Evolutionary conservation across 192 early-diverging fungal genomes (phyloP).

Genomic region (Coemansia reversa): DNA sequence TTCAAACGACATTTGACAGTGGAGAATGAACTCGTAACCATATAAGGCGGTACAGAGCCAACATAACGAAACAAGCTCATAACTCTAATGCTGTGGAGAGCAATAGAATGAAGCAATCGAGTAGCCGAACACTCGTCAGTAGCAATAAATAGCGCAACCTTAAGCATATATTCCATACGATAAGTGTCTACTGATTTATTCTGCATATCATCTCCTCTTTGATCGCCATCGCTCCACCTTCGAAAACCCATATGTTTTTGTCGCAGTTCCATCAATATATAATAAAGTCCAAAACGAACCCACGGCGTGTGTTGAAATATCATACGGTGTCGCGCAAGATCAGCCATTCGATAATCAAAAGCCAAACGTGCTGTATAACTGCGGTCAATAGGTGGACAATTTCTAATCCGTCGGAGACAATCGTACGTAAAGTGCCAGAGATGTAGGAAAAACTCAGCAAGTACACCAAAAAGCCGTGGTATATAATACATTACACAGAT

Average conservation of each 20-base stretch:
- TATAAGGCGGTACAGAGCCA: conserved; percentile 24
- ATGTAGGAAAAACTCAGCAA: no score
- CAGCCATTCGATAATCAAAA: conserved; percentile 23
- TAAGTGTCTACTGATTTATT: no score
- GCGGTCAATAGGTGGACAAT: no score
- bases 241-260: conserved; percentile 10
- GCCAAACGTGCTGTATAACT: not conserved
- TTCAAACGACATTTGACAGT: not conserved
- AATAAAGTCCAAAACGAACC: conserved; percentile 26
- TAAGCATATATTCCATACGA: not conserved
- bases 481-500: conserved; percentile 3
- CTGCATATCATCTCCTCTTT: no score
- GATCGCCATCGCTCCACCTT: conserved; percentile 8
- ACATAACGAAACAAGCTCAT: conserved; percentile 15
- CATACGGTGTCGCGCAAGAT: conserved; percentile 24
- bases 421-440: no score
- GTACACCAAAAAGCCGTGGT: conserved; percentile 1
- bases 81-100: conserved; percentile 27
- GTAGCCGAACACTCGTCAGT: conserved; percentile 33
- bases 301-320: conserved; percentile 19
- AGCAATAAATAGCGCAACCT: conserved; percentile 1
- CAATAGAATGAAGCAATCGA: conserved; percentile 16
- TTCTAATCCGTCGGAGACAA: no score
- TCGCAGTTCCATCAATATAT: conserved; percentile 16
- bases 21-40: conserved; percentile 21